A percentile compares a stretch with the other conserved stretches of the same genome.
Conservation (phyloP, 768 basidiomycete species). For the Leucosporidium creatinivorum region DNA sequence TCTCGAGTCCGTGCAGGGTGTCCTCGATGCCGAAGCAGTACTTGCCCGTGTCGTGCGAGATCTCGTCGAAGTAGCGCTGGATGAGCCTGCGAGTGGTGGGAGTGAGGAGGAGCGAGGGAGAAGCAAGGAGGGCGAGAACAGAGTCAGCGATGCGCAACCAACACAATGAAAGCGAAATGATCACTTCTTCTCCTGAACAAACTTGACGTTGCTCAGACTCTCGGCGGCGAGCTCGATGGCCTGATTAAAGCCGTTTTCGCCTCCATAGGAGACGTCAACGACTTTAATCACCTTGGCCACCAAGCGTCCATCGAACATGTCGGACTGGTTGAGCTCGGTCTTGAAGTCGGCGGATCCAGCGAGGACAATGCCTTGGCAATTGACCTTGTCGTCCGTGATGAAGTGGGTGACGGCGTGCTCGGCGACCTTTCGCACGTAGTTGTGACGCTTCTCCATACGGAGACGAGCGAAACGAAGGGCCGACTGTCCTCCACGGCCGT, state of each 20-base stretch:
- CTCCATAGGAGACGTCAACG: slow-evolving; percentile 97
- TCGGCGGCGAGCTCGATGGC: slow-evolving; percentile 96
- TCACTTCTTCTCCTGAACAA: slow-evolving; percentile 89
- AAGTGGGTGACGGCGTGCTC: slow-evolving; percentile 96
- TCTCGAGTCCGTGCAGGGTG: slow-evolving; percentile 89
- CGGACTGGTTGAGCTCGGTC: slow-evolving; percentile 89
- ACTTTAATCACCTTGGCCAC: slow-evolving; percentile 91
- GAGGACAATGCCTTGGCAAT: slow-evolving; percentile 88
- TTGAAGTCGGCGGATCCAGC: slow-evolving; percentile 99
- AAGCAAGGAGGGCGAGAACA: background rate
- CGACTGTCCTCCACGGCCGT: slow-evolving; percentile 99
- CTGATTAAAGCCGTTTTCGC: slow-evolving; percentile 99
- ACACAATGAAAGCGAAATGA: background rate
- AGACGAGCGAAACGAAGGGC: slow-evolving; percentile 99
- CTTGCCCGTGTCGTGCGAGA: slow-evolving; percentile 90
- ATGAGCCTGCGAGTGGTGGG: slow-evolving; percentile 52
- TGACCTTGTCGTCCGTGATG: slow-evolving; percentile 96
- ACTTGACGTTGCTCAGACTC: slow-evolving; percentile 95
- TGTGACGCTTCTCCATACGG: slow-evolving; percentile 98
- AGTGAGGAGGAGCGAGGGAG: background rate
- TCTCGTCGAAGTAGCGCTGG: slow-evolving; percentile 98
- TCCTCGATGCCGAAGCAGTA: slow-evolving; percentile 98
- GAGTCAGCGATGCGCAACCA: too few relatives aligned
- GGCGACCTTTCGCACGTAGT: slow-evolving; percentile 98
- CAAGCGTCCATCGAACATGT: slow-evolving; percentile 88